Conservation (phyloP, 495 filamentous ascomycete genomes). For the Terfezia claveryi region DNA sequence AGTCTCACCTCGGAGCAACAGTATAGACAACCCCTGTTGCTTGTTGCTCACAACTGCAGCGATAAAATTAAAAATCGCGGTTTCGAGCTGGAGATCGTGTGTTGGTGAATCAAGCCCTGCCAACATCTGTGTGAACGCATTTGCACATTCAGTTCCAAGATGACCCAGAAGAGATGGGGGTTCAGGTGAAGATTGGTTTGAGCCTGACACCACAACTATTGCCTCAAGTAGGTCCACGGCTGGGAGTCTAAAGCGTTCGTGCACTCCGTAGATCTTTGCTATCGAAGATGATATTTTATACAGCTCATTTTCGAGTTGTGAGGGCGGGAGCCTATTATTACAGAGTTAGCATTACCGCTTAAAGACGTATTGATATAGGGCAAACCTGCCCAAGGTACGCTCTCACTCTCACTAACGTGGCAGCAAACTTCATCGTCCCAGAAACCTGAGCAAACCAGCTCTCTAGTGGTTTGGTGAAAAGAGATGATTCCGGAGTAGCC, state of each 20-base stretch:
- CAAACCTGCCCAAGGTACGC: slow-evolving; percentile 32
- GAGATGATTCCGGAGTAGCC: slow-evolving; percentile 37
- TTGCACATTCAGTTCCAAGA: slow-evolving; percentile 57
- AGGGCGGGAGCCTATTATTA: slow-evolving; percentile 22
- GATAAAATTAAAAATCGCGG: slow-evolving; percentile 62
- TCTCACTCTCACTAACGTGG: slow-evolving; percentile 44
- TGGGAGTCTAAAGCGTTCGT: slow-evolving; percentile 39
- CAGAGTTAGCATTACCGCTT: slow-evolving; percentile 2
- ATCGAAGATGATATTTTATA: slow-evolving; percentile 57
- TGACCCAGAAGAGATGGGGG: slow-evolving; percentile 79
- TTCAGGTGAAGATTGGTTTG: slow-evolving; percentile 33
- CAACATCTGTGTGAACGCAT: slow-evolving; percentile 59
- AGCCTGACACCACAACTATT: slow-evolving; percentile 32
- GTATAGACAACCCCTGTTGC: slow-evolving; percentile 89
- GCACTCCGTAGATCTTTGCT: slow-evolving; percentile 54
- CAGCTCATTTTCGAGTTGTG: slow-evolving; percentile 50
- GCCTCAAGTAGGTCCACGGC: slow-evolving; percentile 48
- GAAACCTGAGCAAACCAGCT: slow-evolving; percentile 40
- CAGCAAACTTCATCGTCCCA: slow-evolving; percentile 41
- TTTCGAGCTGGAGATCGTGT: slow-evolving; percentile 33
- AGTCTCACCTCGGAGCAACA: slow-evolving; percentile 69
- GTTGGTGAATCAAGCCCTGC: slow-evolving; percentile 60
- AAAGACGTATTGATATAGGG: background rate
- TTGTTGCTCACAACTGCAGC: slow-evolving; percentile 71
- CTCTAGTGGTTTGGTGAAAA: slow-evolving; percentile 35